Evolutionary conservation across 768 basidiomycete genomes (phyloP), one percentile per base, ranked within the genome.

Genomic region (Lactarius pseudohatsudake): DNA sequence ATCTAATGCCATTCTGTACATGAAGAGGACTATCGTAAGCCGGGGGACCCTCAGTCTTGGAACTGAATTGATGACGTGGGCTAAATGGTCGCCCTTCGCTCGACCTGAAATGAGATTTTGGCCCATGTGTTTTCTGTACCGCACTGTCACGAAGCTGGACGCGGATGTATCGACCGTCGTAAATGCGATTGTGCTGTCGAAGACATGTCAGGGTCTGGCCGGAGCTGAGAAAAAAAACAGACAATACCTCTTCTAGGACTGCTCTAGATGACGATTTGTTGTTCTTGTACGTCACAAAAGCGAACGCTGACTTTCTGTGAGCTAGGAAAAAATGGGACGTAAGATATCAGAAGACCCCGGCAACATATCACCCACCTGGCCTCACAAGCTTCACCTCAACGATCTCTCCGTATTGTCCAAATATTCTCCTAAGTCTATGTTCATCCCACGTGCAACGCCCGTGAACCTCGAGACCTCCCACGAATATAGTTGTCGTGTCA

Each of bases 141-240:
- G 89, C 85, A 72, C 83, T 83, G 69, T 91, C 89, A 53, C 90
- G 83, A 43, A 92, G 77, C 70, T 91, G 89, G 41, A 93, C 90
- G 22, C 90, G 85, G 74, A 93, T 86, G 4, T 85, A 79, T 55
- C 89, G 86, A 32, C 90, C 90, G 61, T 86, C 84, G 64, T 88
- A 81, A 16, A 86, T 74, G 53, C 84, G 85, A 73, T 90, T 88
- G 70, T 92, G 86, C 91, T 92, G 53, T n/a, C 56, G n/a, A 60
- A 69, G 45, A 41, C 43, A 34, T 67, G 22, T 69, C 40, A 68
- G 61, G 58, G 45, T 50, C 30, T 61, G 57, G 20, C 62, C 47
- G 6, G 30, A 47, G 26, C 22, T 18, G 13, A 62, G 55, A 32
- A 40, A 32, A 4, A 59, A 59, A 22, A 43, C 68, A 72, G 30